Evolutionary conservation across 2,329 filamentous ascomycete species (phyloP), one percentile per base, ranked within the genome.

Genomic region (Elsinoe australis): DNA sequence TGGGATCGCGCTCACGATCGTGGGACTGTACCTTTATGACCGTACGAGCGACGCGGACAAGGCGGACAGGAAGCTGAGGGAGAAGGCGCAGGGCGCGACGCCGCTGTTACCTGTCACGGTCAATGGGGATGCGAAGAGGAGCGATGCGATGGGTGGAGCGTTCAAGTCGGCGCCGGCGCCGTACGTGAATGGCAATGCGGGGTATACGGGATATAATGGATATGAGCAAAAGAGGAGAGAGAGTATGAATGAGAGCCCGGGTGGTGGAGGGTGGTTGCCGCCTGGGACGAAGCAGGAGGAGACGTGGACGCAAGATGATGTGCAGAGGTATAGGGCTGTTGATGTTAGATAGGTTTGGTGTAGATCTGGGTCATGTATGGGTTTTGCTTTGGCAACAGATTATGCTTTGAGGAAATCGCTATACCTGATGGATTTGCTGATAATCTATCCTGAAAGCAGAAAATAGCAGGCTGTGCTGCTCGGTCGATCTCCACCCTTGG

Each of bases 21-120:
- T 95, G 22, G 92, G 92, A 0, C 74, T 98, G 10, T 98, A 96
- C 63, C 76, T 98, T 32, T 98, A 98, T 66, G 92, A 98, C 66
- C 82, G 92, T 52, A 94, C 87, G 14, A 89, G 81, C 59, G 84
- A 94, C 61, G 84, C 84, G 56, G 87, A 87, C 60, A 89, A 89
- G 63, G 88, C 87, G 26, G 89, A 96, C 62, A 82, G 83, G 56
- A 82, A 83, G 55, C 87, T 86, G 3, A 73, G 73, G 50, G 67
- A 72, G 5, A 67, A 76, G 55, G 77, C 81, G 58, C 78, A 87
- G 59, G 74, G 75, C 15, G 70, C 72, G 26, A 72, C 75, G 7
- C 71, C 81, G 1, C 64, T 94, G 12, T 70, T 94, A 21, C 88
- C 87, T 1, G 68, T 89, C 1, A 68, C 58, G 39, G 17, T 65